Base-by-base conservation (phyloP, 805 yeast species). In the Lachancea sp. region DNA sequence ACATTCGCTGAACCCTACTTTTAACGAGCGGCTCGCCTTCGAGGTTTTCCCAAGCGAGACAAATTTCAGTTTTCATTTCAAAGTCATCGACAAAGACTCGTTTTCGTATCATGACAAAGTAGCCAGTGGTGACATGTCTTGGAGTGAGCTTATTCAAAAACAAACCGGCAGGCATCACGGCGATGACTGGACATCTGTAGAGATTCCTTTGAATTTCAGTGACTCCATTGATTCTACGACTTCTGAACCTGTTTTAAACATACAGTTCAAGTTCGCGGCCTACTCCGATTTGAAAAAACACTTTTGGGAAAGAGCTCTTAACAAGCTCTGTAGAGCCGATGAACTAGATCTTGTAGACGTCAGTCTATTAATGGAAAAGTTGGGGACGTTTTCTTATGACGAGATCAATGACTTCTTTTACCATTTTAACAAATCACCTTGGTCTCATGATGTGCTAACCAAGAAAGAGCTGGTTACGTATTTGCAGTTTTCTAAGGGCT, bases 21-120 rank as follows among this genome's bases (percentile, higher is more conserved):
- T 81, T 66, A 81, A 88, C 55, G 95, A 90, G 62, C 69, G 82
- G 51, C 65, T 90, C 17, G 82, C 91, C 1, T 84, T 91, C 59
- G 95, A 89, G 50, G 76, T 91, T 0, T 69, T 77, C 30, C 73
- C 78, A 3, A 75, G 74, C 49, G 97, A 91, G 58, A 65, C 67
- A 20, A 74, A 73, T 50, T 91, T 73, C 59, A 76, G 82, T 42
- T 67, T 93, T 40, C 75, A 77, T 43, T 81, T 91, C 57, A 74
- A 82, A 22, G 81, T 93, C 3, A 68, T 88, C 59, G 99, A 91
- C 61, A 85, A 83, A 52, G 99, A 91, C 61, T 75, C 79, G 29
- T 74, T 90, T 48, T 81, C 96, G 0, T 81, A 75, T 51, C 88
- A 93, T 62, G 96, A 91, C 56, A 75, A 79, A 36, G 87, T 93